Evolutionary conservation across 2,329 filamentous ascomycete genomes (phyloP).

Genomic region (Byssochlamys sp.): DNA sequence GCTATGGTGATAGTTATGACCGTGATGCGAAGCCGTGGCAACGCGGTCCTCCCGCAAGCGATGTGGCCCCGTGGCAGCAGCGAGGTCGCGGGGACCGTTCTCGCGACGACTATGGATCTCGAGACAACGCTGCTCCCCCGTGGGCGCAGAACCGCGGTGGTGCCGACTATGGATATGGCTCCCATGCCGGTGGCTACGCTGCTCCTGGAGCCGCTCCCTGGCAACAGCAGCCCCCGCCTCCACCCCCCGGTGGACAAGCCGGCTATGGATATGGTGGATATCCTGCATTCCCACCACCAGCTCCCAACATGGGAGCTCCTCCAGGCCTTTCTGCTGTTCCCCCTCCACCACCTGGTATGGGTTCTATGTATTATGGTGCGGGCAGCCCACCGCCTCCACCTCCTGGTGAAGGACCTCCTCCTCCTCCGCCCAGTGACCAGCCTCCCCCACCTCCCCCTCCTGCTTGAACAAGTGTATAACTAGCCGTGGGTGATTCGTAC

Average conservation of each 20-base stretch:
- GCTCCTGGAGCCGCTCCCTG: conserved; percentile 46
- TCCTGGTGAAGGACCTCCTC: conserved; percentile 33
- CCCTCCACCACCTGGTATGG: conserved; percentile 38
- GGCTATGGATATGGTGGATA: conserved; percentile 51
- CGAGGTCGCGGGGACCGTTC: conserved; percentile 46
- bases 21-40: conserved; percentile 74
- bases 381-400: conserved; percentile 32
- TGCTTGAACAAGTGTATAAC: background rate
- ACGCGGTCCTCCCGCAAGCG: conserved; percentile 62
- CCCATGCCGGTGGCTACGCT: conserved; percentile 28
- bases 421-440: conserved; percentile 17
- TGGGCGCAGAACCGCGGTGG: conserved; percentile 34
- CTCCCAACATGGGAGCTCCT: conserved; percentile 40
- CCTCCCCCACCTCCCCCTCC: background rate
- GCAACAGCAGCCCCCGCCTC: conserved; percentile 48
- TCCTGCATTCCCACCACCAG: conserved; percentile 36
- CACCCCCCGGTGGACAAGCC: conserved; percentile 30
- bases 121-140: conserved; percentile 26
- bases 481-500: background rate
- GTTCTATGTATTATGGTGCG: conserved; percentile 30
- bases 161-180: conserved; percentile 34
- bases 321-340: conserved; percentile 35
- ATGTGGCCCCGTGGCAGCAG: conserved; percentile 68
- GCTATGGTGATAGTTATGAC: conserved; percentile 37
- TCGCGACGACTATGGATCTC: conserved; percentile 38